Base-by-base conservation (phyloP, 1,284 basidiomycete species). In the Heterobasidion parviporum region DNA sequence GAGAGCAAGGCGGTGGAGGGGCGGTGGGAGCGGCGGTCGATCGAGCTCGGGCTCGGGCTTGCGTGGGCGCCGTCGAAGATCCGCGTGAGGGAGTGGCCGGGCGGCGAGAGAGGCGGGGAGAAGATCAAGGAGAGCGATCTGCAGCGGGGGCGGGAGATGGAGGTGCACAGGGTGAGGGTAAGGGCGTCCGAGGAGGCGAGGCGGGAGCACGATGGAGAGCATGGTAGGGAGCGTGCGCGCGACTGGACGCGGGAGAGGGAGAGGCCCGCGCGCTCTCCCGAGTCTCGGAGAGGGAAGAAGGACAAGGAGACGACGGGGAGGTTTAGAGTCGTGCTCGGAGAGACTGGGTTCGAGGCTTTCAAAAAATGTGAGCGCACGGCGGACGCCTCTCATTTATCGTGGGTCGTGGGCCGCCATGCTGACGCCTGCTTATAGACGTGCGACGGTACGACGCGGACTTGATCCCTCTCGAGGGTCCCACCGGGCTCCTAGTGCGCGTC, bases 381-480 rank as follows among this genome's bases (percentile, higher is more conserved):
- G 26, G 26, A 26, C 26, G 26, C 14, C 20, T 36, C 48, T 8
- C 54, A 54, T 59, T 44, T 54, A 54, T 34, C 49, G 3, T 26
- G 3, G 26, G 3, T 26, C 26, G 26, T 26, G 26, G 26, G 50
- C 58, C 57, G 38, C 49, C 16, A 55, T 52, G 26, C 26, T 26
- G 26, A 26, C 26, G 26, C 26, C 26, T 26, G 26, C 26, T 26
- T 26, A 14, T 34, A 72, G 71, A 70, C 61, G 70, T 72, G 50
- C 69, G 70, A 64, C 80, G 82, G 55, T 89, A 86, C 64, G 87
- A 89, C 66, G 83, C 83, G 46, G 80, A 85, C 61, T 74, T 79
- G 48, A 89, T 89, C 51, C 82, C 86, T 7, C 80, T 90, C 52
- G 83, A 89, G 57, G 87, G 87, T 16, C 78, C 83, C 10, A 75